Base-by-base conservation (phyloP, 2,329 filamentous ascomycete genomes). In the Paracoccidioides lutzii region DNA sequence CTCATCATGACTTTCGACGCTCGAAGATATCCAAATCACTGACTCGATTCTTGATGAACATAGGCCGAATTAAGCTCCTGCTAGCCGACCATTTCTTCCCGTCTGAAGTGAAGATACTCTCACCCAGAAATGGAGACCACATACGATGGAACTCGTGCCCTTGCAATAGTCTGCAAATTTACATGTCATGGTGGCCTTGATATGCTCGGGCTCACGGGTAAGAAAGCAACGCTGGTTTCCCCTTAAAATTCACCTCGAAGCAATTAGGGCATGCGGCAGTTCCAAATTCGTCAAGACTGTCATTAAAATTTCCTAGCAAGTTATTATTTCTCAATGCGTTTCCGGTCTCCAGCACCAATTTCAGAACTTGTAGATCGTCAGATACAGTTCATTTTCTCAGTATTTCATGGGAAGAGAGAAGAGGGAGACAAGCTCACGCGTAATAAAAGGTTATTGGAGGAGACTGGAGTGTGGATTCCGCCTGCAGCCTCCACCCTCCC, bases 161-260 rank as follows among this genome's bases (percentile, higher is more conserved):
- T 93, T 91, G 60, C 88, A 88, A 64, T 81, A 93, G 64, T 89
- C 84, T 49, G 70, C 71, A 65, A 93, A 94, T 65, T 91, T 85
- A 1, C 83, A 84, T 0, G 88, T 85, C 22, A 93, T 75, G 43
- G 93, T 78, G 32, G 88, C 85, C 69, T 91, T 91, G 74, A 90
- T 82, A 66, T 90, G 90, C 64, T 90, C 86, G 0, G 84, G 85
- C 59, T 93, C 87, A 9, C 80, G 79, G 0, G 88, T 91, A 64
- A 90, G 77, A 58, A 90, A 66, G 41, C 83, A 67, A 32, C 84
- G 78, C 52, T 72, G 67, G 50, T 78, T 22, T 77, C 1, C 58
- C 58, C 12, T 81, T 63, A 5, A 81, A 62, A 1, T 75, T 75
- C 10, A 71, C 67, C 70, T 90, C 86, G 43, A 77, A 72, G 0